Percentiles rank a stretch among this genome's conserved stretches.
Conservation (phyloP, 2,329 filamentous ascomycete species). For the Colletotrichum sp. region DNA sequence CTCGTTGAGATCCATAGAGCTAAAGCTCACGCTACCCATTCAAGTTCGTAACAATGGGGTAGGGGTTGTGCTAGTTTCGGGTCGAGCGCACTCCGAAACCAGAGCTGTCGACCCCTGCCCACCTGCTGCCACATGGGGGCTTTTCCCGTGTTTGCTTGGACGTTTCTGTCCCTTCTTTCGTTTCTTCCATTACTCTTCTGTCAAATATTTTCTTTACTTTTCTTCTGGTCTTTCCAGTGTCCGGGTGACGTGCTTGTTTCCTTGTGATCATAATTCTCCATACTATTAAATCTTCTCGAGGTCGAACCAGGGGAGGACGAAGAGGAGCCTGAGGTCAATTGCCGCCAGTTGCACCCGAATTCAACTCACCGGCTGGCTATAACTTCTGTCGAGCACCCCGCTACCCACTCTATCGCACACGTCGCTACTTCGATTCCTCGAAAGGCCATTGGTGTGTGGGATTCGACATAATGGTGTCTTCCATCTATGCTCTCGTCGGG, state of each 20-base stretch:
- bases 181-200: constrained; percentile 3
- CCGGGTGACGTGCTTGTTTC: neutral
- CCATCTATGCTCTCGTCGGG: constrained; percentile 37
- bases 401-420: neutral
- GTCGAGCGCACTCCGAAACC: constrained; percentile 15
- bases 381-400: neutral
- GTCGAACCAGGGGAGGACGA: neutral
- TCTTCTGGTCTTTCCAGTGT: neutral
- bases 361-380: neutral
- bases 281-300: neutral
- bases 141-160: neutral
- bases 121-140: neutral
- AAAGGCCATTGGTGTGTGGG: neutral
- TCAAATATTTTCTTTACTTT: neutral
- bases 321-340: neutral
- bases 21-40: neutral
- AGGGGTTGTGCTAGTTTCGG: constrained; percentile 17
- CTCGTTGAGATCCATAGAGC: neutral
- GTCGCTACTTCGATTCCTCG: neutral
- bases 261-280: neutral
- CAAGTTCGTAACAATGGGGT: neutral
- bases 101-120: neutral
- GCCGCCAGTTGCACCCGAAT: neutral
- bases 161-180: constrained; percentile 11
- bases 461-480: constrained; percentile 36